These are phyloP conservation scores for Panus rudis DNA, from an alignment of 768 basidiomycete genomes.

Conservation along the genomic window DNA sequence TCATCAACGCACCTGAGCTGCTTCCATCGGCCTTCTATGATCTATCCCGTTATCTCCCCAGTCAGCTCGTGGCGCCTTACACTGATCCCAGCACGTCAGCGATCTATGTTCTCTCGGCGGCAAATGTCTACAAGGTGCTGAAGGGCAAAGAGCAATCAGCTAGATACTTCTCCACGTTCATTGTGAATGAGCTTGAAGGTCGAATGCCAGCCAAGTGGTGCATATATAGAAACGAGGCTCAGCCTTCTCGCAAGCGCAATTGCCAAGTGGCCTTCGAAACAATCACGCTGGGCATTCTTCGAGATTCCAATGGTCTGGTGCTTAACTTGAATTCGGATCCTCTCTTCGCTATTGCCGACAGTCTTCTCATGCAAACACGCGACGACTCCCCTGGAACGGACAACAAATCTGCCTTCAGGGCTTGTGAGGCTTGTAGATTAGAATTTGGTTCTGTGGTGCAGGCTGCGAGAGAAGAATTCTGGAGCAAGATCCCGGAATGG, in stretches of 20 bases:
- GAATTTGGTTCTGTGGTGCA: slow-evolving; percentile 60
- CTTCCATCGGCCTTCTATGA: slow-evolving; percentile 78
- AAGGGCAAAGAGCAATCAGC: slow-evolving; percentile 68
- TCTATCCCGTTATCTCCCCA: slow-evolving; percentile 61
- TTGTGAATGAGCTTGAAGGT: slow-evolving; percentile 68
- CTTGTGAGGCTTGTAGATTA: slow-evolving; percentile 57
- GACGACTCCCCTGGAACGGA: slow-evolving; percentile 37
- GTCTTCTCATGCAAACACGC: slow-evolving; percentile 58
- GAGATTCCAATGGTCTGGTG: slow-evolving; percentile 64
- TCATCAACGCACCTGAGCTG: slow-evolving; percentile 46
- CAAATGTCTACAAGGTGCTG: slow-evolving; percentile 53
- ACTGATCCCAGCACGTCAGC: slow-evolving; percentile 28
- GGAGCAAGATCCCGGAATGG: slow-evolving; percentile 59
- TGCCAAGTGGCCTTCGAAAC: slow-evolving; percentile 71
- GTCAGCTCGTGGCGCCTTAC: slow-evolving; percentile 50
- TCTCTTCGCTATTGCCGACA: slow-evolving; percentile 61
- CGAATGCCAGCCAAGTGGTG: slow-evolving; percentile 41
- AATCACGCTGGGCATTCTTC: slow-evolving; percentile 67
- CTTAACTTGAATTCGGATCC: slow-evolving; percentile 64
- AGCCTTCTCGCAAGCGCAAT: slow-evolving; percentile 38
- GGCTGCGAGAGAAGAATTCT: slow-evolving; percentile 53
- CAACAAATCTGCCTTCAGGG: slow-evolving; percentile 38
- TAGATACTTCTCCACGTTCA: slow-evolving; percentile 71
- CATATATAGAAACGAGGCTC: slow-evolving; percentile 39
- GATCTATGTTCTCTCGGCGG: slow-evolving; percentile 37